Conservation (phyloP, 768 basidiomycete genomes). For the Artomyces pyxidatus region DNA sequence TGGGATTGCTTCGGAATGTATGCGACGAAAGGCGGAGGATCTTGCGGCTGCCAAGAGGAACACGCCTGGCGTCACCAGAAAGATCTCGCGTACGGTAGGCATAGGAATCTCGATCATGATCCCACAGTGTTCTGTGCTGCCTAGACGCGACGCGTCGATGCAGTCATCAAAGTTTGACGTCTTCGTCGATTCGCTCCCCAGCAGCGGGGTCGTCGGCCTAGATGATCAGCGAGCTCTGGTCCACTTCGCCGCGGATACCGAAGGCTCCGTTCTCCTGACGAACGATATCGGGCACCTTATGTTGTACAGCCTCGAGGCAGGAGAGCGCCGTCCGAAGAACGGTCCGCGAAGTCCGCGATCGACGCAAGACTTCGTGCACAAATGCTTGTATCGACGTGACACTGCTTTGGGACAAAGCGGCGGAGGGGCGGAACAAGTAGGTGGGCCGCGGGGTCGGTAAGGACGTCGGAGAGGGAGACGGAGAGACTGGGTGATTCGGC, state of each 20-base stretch:
- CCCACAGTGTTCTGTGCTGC: neutral
- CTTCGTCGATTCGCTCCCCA: constrained; percentile 28
- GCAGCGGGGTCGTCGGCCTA: constrained; percentile 26
- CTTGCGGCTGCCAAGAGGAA: neutral
- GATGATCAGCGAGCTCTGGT: constrained; percentile 34
- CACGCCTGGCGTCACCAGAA: constrained; percentile 2
- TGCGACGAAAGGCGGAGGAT: neutral
- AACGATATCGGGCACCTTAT: constrained; percentile 57
- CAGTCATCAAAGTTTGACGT: constrained; percentile 22
- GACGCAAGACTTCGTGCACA: constrained; percentile 82
- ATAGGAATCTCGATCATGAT: constrained; percentile 5
- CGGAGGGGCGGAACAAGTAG: constrained; percentile 16
- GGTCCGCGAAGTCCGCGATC: constrained; percentile 75
- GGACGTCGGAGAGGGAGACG: constrained; percentile 22
- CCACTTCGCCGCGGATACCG: constrained; percentile 32
- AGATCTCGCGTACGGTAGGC: constrained; percentile 10
- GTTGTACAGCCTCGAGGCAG: constrained; percentile 78
- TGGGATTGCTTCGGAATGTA: constrained; percentile 10
- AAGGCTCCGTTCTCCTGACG: constrained; percentile 39
- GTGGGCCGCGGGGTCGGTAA: constrained; percentile 20
- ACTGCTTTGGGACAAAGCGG: constrained; percentile 30
- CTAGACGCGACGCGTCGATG: constrained; percentile 5
- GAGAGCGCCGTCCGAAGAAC: constrained; percentile 84
- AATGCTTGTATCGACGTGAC: constrained; percentile 55
- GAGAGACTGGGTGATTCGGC: constrained; percentile 29